phyloP scores from a whole-genome alignment of 2,329 filamentous ascomycete genomes.

The Verticillium klebahnii region DNA sequence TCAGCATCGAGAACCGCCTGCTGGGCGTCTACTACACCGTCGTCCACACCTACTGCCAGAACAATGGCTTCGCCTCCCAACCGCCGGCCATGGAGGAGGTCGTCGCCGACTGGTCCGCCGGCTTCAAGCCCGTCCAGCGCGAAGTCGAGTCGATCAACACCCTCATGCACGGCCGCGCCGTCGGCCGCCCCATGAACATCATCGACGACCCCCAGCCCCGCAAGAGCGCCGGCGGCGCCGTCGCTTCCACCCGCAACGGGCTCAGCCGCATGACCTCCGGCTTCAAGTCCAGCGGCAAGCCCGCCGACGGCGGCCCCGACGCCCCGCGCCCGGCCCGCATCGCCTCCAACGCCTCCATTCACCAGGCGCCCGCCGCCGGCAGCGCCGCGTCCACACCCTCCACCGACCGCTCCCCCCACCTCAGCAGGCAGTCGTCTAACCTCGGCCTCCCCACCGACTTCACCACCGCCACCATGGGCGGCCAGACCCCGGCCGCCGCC shows the following conservation, averaged over 20 bases:
- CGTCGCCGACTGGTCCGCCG: slow-evolving; percentile 58
- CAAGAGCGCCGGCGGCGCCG: slow-evolving; percentile 17
- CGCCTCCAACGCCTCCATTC: slow-evolving; percentile 27
- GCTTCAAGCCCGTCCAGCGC: slow-evolving; percentile 58
- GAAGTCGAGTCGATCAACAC: slow-evolving; percentile 62
- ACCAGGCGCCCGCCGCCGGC: slow-evolving; percentile 4
- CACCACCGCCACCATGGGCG: slow-evolving; percentile 36
- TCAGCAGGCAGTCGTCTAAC: slow-evolving; percentile 19
- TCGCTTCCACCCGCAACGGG: slow-evolving; percentile 24
- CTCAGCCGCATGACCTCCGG: slow-evolving; percentile 34
- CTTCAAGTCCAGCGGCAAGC: slow-evolving; percentile 31
- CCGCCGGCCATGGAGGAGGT: slow-evolving; percentile 70
- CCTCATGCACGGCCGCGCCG: slow-evolving; percentile 63
- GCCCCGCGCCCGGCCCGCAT: slow-evolving; percentile 21
- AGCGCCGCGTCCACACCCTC: slow-evolving; percentile 11
- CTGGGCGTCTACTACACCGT: slow-evolving; percentile 76
- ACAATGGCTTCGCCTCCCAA: slow-evolving; percentile 65
- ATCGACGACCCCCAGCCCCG: slow-evolving; percentile 22
- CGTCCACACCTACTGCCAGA: slow-evolving; percentile 67
- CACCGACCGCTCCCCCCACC: slow-evolving; percentile 18
- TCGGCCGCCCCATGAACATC: slow-evolving; percentile 42
- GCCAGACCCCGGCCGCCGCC: slow-evolving; percentile 21
- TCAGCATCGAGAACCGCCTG: slow-evolving; percentile 72
- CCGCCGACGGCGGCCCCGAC: slow-evolving; percentile 9
- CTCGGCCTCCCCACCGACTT: slow-evolving; percentile 38